Base-by-base conservation (phyloP, 805 yeast genomes). In the Candida xiaguanensis region DNA sequence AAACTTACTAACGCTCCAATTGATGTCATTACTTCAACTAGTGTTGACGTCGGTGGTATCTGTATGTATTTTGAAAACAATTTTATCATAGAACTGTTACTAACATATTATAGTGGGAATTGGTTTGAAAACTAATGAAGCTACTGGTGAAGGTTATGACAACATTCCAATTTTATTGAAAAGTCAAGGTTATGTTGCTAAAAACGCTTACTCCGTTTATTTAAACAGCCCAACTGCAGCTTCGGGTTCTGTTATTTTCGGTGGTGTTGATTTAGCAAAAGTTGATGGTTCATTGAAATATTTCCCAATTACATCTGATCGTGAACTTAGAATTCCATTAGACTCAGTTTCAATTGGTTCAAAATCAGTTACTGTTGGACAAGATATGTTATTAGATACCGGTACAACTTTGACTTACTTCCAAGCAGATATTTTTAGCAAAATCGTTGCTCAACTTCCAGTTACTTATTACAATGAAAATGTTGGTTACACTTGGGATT, bases 41-140 rank as follows among this genome's bases (percentile, higher is more conserved):
- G 38, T 13, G 30, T 41, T 24, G 27, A 8, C 4, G 5, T 16
- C 15, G 36, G 39, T 20, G 34, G 41, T 23, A 38, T 38, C 25
- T 31, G 28, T 25, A 25, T 25, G 28, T 25, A 25, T 11, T 5
- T 25, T 20, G 6, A 7, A 7, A 1, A 75, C 77, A 45, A 78
- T 90, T 3, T 56, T 77, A 5, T 60, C 72, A 41, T 90, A 93
- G 40, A 90, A 6, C 6, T 11, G 11, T 14, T 27, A 30, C 33
- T 25, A 25, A 25, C 28, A 25, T 11, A 11, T 11, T 25, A 11
- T 25, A 25, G 28, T 38, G 20, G 41, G 41, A 15, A 15, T 32
- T 31, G 36, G 41, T 38, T 38, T 22, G 14, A 14, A 19, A 11
- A 25, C 28, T 3, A 38, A 31, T 24, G 36, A 31, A 32, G 41